phyloP scores from a whole-genome alignment of 1,139 yeast species.

The Saccharomyces pastorianus region DNA sequence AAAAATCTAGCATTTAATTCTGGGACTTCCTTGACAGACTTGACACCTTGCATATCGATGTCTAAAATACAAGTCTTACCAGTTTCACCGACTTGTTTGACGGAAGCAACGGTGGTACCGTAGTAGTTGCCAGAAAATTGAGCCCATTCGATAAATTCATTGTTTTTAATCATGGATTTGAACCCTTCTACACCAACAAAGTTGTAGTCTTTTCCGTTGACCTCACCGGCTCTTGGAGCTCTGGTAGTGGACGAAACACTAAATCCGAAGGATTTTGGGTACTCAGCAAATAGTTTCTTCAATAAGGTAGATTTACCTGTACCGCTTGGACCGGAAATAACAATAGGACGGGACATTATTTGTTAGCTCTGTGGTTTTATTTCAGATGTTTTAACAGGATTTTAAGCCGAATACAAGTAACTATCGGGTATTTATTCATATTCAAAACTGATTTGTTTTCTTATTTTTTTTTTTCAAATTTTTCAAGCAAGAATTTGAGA shows the following conservation, averaged over 20 bases:
- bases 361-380: too few relatives aligned
- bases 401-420: too few relatives aligned
- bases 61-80: constrained; percentile 82
- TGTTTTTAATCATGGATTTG: constrained; percentile 60
- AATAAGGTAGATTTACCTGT: constrained; percentile 92
- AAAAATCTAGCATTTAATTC: constrained; percentile 76
- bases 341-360: constrained; percentile 62
- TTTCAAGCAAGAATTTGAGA: too few relatives aligned
- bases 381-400: too few relatives aligned
- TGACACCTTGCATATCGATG: constrained; percentile 98
- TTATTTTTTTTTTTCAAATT: too few relatives aligned
- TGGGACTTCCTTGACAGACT: constrained; percentile 68
- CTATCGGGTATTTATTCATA: too few relatives aligned
- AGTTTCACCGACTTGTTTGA: constrained; percentile 45
- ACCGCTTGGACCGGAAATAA: constrained; percentile 95
- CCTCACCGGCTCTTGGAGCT: constrained; percentile 84
- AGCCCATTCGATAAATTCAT: constrained; percentile 93
- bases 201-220: constrained; percentile 81
- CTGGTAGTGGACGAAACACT: constrained; percentile 94
- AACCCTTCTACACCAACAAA: constrained; percentile 74
- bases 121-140: constrained; percentile 95
- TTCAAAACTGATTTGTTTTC: too few relatives aligned
- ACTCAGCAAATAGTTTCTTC: constrained; percentile 83
- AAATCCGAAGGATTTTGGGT: constrained; percentile 83
- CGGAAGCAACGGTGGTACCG: constrained; percentile 86